Evolutionary conservation across 352 stramenopile genomes (phyloP), one percentile per base, ranked within the genome.

Genomic region (Plasmopara muralis): DNA sequence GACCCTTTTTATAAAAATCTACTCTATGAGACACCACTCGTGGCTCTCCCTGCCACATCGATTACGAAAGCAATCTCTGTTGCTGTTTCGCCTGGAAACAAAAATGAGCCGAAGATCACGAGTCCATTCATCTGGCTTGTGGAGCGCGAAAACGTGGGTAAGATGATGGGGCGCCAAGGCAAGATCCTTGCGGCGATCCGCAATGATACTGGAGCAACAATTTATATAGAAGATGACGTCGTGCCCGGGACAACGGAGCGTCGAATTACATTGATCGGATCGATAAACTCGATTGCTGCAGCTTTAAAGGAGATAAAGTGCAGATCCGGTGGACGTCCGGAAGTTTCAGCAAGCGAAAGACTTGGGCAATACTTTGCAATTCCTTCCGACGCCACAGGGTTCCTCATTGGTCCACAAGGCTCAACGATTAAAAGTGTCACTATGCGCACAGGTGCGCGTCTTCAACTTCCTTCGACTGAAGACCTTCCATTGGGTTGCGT

Each of bases 331-430:
- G 79, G 79, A 2, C 68, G 64, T 5, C 49, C 65, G 4, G 64
- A 86, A 33, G 39, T 62, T 8, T 43, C 59, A 46, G 35, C 50
- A 15, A 69, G 60, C n/a, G 54, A 54, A n/a, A 64, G 72, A 35
- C 49, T 64, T 6, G 73, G 76, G 0, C 68, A 83, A 42, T 87
- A 87, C 44, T 89, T 78, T 53, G 79, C 77, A 16, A 74, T 89
- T 37, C 79, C 79, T 14, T 77, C 71, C 33, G 48, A 60, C 29
- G 50, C 68, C 0, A 60, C 73, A 2, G 76, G 76, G 8, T 72
- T 55, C 47, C 52, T 89, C 13, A 87, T 89, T 28, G 77, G 76
- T 1, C 42, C 61, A 0, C 58, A 81, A 14, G 79, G 79, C 7
- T 45, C 43, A 0, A 70, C 56, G 2, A 55, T 77, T 8, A 60